phyloP scores from a whole-genome alignment of 1,284 basidiomycete species.

The Thecaphora frezii region DNA sequence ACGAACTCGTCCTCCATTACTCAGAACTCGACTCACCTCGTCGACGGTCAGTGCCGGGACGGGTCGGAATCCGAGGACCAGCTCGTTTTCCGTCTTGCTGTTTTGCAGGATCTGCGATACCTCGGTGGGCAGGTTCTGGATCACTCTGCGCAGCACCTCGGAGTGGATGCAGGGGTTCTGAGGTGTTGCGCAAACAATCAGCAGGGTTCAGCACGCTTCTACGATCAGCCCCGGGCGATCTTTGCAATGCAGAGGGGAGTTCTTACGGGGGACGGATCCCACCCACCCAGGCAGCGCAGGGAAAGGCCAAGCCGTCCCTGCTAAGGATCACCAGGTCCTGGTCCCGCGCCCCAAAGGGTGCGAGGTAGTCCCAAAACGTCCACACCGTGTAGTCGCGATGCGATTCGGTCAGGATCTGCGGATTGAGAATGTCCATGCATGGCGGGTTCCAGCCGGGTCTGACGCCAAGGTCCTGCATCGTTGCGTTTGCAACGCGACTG shows the following conservation, averaged over 20 bases:
- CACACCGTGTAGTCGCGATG: constrained; percentile 24
- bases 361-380: constrained; percentile 40
- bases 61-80: constrained; percentile 16
- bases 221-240: no score
- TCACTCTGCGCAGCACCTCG: constrained; percentile 12
- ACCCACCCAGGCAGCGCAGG: constrained; percentile 25
- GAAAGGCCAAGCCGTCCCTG: constrained; percentile 26
- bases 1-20: no score
- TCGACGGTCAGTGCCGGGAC: constrained; percentile 22
- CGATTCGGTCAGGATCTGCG: constrained; percentile 12
- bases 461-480: no score
- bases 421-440: constrained; percentile 20
- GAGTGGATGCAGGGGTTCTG: constrained; percentile 32
- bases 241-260: no score
- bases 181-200: no score
- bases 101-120: constrained; percentile 13
- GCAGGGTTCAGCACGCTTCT: no score
- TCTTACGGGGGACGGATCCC: no score
- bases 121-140: constrained; percentile 11
- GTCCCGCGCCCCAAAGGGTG: constrained; percentile 29
- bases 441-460: constrained; percentile 14
- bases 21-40: constrained; percentile 5
- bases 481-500: no score
- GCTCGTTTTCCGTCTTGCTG: constrained; percentile 13
- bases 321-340: constrained; percentile 31